Evolutionary conservation across 805 yeast genomes (phyloP).

Genomic region (Yarrowia sp.): DNA sequence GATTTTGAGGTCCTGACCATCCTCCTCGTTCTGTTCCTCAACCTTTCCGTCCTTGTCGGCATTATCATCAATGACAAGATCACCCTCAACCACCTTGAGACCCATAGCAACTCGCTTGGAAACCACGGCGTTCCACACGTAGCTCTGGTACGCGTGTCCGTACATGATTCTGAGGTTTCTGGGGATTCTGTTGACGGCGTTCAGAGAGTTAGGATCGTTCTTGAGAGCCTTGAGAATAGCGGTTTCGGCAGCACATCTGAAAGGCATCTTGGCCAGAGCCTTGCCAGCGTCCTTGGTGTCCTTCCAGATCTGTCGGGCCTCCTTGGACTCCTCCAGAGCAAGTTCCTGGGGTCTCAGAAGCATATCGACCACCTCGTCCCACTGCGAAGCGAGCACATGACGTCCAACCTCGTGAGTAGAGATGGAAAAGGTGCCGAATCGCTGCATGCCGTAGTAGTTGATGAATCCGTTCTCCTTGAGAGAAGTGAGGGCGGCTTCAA

Average conservation of each 20-base stretch:
- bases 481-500: conserved; percentile 55
- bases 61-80: conserved; percentile 55
- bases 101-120: conserved; percentile 78
- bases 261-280: conserved; percentile 79
- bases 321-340: conserved; percentile 77
- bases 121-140: conserved; percentile 87
- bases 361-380: conserved; percentile 76
- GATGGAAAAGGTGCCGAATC: conserved; percentile 93
- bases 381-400: conserved; percentile 64
- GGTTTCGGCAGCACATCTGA: conserved; percentile 80
- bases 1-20: conserved; percentile 68
- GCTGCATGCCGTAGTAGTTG: conserved; percentile 96
- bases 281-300: conserved; percentile 61
- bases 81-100: conserved; percentile 69
- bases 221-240: conserved; percentile 63
- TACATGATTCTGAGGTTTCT: conserved; percentile 91
- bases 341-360: conserved; percentile 82
- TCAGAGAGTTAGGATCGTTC: conserved; percentile 56
- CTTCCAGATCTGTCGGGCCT: conserved; percentile 80
- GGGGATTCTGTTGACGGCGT: conserved; percentile 85
- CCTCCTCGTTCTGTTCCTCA: conserved; percentile 36
- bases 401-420: conserved; percentile 88
- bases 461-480: conserved; percentile 73
- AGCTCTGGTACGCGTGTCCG: conserved; percentile 96
- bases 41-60: conserved; percentile 41